Evolutionary conservation across 352 stramenopile genomes (phyloP).

Genomic region (Blastocystis hominis): DNA sequence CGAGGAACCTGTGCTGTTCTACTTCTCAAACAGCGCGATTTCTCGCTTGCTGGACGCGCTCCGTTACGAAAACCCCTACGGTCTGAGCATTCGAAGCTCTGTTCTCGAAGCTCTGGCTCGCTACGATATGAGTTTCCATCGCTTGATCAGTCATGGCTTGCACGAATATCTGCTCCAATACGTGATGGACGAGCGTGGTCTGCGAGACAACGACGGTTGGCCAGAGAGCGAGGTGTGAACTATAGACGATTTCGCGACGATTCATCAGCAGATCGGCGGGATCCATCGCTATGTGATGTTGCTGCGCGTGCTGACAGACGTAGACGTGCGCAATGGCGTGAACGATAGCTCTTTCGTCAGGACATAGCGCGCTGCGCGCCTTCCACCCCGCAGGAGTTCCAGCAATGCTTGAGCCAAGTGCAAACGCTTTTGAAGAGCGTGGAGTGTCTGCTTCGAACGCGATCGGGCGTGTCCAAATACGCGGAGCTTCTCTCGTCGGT

Average conservation of each 20-base stretch:
- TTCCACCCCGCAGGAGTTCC: neutral
- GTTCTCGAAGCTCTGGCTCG: neutral
- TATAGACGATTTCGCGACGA: slow-evolving; percentile 9
- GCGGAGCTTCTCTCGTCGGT: neutral
- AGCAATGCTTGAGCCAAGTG: neutral
- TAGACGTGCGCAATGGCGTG: neutral
- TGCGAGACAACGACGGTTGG: neutral
- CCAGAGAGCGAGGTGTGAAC: neutral
- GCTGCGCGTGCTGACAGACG: neutral
- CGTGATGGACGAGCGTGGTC: neutral
- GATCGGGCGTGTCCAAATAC: neutral
- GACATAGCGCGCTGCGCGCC: neutral
- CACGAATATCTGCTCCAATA: neutral
- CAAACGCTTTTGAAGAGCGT: neutral
- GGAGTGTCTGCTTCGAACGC: neutral
- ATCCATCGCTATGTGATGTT: neutral
- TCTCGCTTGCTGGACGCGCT: neutral
- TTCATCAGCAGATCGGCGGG: slow-evolving; percentile 17
- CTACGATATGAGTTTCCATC: neutral
- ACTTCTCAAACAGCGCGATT: neutral
- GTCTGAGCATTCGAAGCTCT: neutral
- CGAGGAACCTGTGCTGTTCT: neutral
- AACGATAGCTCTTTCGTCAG: neutral
- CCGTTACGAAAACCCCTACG: neutral
- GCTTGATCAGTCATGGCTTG: neutral